These are phyloP conservation scores for Sphaerobolus stellatus DNA, from an alignment of 1,284 basidiomycete genomes.

Conservation along the genomic window DNA sequence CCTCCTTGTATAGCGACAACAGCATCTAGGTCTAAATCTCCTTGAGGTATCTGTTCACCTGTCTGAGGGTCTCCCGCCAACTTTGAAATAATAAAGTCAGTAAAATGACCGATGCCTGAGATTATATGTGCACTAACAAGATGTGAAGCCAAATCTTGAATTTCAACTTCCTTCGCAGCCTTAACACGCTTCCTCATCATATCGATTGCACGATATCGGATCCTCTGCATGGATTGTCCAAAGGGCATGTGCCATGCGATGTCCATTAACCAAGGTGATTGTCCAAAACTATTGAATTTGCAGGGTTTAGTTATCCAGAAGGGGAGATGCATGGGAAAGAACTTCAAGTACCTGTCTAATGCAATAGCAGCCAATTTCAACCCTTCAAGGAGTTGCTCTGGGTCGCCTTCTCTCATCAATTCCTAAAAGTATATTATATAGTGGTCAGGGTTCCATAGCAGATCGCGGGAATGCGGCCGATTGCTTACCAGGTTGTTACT, in stretches of 20 bases:
- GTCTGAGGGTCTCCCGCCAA: constrained; percentile 21
- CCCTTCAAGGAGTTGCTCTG: constrained; percentile 17
- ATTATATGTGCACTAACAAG: constrained; percentile 11
- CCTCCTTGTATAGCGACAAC: constrained; percentile 15
- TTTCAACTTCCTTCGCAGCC: background rate
- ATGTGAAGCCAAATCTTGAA: constrained; percentile 15
- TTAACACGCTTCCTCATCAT: constrained; percentile 15
- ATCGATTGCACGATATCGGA: constrained; percentile 5
- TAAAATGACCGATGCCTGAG: background rate
- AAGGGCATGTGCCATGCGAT: constrained; percentile 17
- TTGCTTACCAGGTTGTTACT: constrained; percentile 13
- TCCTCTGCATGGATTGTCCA: constrained; percentile 8
- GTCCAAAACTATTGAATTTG: constrained; percentile 16
- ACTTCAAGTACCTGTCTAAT: constrained; percentile 15
- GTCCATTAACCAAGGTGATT: constrained; percentile 18
- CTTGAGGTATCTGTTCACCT: constrained; percentile 4
- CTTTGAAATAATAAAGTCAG: constrained; percentile 15
- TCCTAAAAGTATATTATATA: constrained; percentile 11
- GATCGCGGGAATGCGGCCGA: background rate
- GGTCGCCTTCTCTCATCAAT: constrained; percentile 23
- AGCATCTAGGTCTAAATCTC: constrained; percentile 13
- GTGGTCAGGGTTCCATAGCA: no score
- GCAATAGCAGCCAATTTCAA: constrained; percentile 18
- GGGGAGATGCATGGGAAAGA: background rate
- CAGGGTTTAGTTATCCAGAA: background rate